Base-by-base conservation (phyloP, 1,284 basidiomycete genomes). In the Schizophyllum commune region DNA sequence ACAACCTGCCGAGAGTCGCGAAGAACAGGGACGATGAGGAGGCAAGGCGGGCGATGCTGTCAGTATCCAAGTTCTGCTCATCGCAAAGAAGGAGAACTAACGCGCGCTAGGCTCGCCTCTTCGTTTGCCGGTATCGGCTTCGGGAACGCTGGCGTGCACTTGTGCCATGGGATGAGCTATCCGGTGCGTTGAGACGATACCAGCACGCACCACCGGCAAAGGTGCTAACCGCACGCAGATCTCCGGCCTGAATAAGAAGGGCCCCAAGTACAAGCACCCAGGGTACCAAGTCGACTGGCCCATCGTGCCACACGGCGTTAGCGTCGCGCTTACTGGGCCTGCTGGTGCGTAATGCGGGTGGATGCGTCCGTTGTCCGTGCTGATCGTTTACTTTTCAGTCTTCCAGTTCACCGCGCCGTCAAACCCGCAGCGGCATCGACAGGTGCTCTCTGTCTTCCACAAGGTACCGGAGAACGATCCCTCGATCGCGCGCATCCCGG, bases 121-220 rank as follows among this genome's bases (percentile, higher is more conserved):
- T 92, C 91, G 6, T 93, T 94, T 65, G 95, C 95, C 63, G 96
- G 95, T 56, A 96, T 97, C 62, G 95, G 95, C 0, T 98, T 98
- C 69, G 96, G 96, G 47, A 97, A 96, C 70, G 95, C 89, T 20
- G 95, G 95, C 33, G 94, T 97, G 5, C 94, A 96, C 73, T 75
- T 96, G 63, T 95, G 92, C 68, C 92, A 94, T 69, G 92, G 89
- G 53, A 91, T 92, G 77, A 91, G 89, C 27, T 58, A 58, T 64
- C 47, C 39, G 57, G 57, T 63, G 21, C 8, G 53, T 27, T 27
- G 2, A 5, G 27, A 5, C 27, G 27, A 27, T 2, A 27, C 3
- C 5, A 27, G 27, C 27, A 27, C 27, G 39, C 34, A 34, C 11
- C 53, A 64, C 56, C 20, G 34, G 47, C 61, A 54, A 57, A 21